Percentiles rank a stretch among this genome's conserved stretches.
Conservation (phyloP, 495 filamentous ascomycete species). For the Penicillium macrosclerotiorum region DNA sequence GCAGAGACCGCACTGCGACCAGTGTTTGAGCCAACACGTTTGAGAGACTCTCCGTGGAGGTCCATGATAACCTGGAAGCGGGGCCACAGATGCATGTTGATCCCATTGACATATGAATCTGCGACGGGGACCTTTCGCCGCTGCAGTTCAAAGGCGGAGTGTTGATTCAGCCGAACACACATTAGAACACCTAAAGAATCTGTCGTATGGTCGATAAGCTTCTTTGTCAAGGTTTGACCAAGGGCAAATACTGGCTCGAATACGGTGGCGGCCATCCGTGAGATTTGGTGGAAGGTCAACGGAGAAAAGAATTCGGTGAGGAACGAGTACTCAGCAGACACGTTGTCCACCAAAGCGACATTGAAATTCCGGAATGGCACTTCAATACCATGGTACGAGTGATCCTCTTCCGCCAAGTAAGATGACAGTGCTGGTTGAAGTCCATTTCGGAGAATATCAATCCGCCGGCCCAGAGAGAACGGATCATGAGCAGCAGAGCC, state of each 20-base stretch:
- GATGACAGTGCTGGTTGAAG: slow-evolving; percentile 73
- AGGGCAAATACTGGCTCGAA: slow-evolving; percentile 82
- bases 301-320: slow-evolving; percentile 84
- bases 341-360: slow-evolving; percentile 88
- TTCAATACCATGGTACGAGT: slow-evolving; percentile 81
- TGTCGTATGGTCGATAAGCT: slow-evolving; percentile 68
- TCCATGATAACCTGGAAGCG: slow-evolving; percentile 93
- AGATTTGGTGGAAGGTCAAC: slow-evolving; percentile 53
- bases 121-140: slow-evolving; percentile 83
- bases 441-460: slow-evolving; percentile 70
- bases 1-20: slow-evolving; percentile 51
- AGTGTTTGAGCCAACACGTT: slow-evolving; percentile 53
- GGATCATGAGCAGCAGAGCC: slow-evolving; percentile 74
- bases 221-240: slow-evolving; percentile 72
- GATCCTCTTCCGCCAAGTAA: slow-evolving; percentile 85
- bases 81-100: slow-evolving; percentile 94
- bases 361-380: slow-evolving; percentile 91
- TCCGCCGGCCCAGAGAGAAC: slow-evolving; percentile 80
- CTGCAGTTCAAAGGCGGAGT: slow-evolving; percentile 88
- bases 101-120: slow-evolving; percentile 90
- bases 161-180: slow-evolving; percentile 91
- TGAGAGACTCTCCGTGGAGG: slow-evolving; percentile 82
- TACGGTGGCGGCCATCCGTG: slow-evolving; percentile 70
- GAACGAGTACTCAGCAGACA: slow-evolving; percentile 92
- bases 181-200: slow-evolving; percentile 86